Conservation (phyloP, 768 basidiomycete genomes). For the Boletus pseudo-olivaceus region DNA sequence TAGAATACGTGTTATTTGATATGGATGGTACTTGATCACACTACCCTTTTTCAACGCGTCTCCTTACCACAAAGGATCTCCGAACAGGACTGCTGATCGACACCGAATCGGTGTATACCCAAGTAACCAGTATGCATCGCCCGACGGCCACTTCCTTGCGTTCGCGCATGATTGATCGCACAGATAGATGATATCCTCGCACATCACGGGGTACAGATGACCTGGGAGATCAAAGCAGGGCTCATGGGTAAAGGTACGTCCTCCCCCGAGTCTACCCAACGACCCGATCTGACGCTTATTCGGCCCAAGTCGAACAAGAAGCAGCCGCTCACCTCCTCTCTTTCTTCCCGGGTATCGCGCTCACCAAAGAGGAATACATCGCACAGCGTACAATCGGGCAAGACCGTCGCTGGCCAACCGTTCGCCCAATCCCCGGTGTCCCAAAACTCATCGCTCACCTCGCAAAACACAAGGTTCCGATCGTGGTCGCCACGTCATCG, state of each 20-base stretch:
- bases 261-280: background rate
- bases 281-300: background rate
- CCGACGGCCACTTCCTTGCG: background rate
- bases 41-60: background rate
- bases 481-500: slow-evolving; percentile 80
- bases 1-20: slow-evolving; percentile 70
- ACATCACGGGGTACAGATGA: slow-evolving; percentile 71
- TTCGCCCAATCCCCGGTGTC: slow-evolving; percentile 72
- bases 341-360: slow-evolving; percentile 69
- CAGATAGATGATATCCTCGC: slow-evolving; percentile 65
- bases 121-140: slow-evolving; percentile 63
- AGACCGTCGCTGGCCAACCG: slow-evolving; percentile 65
- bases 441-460: slow-evolving; percentile 68
- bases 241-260: slow-evolving; percentile 79
- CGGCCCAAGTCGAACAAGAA: slow-evolving; percentile 53
- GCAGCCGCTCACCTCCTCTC: slow-evolving; percentile 68
- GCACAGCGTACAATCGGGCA: slow-evolving; percentile 52
- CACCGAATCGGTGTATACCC: slow-evolving; percentile 72
- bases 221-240: slow-evolving; percentile 86
- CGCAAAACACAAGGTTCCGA: slow-evolving; percentile 61
- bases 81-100: slow-evolving; percentile 67
- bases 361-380: slow-evolving; percentile 61
- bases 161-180: background rate
- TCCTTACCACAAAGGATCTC: slow-evolving; percentile 1
- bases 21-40: slow-evolving; percentile 53